Base-by-base conservation (phyloP, 1,284 basidiomycete species). In the Tilletia setariae region DNA sequence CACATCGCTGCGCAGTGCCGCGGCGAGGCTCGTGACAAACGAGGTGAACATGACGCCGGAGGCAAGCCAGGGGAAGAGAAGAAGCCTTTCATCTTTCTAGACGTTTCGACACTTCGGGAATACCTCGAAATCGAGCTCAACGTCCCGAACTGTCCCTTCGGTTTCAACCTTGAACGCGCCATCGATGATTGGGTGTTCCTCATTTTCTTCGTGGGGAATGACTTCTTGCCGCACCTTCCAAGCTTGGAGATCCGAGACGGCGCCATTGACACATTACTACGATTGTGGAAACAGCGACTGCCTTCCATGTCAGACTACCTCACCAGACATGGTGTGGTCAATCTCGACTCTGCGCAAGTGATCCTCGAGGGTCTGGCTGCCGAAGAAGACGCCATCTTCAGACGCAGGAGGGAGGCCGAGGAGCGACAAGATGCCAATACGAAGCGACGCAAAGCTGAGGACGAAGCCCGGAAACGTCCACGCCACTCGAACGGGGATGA, bases 171-270 rank as follows among this genome's bases (percentile, higher is more conserved):
- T 81, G 96, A 99, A 84, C 90, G 91, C 83, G 94, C 96, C 44
- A 93, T 99, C 84, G 96, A 99, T 87, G 96, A 99, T 84, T 99
- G 96, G 95, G 93, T 99, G 78, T 90, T 99, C 82, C 87, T 99
- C 79, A 98, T 98, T 80, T 98, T 99, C 88, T 98, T 99, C 84
- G 95, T 99, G 80, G 96, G 96, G 77, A 99, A 99, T 86, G 96
- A 99, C 85, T 99, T 99, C 86, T 86, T 99, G 80, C 96, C 96
- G 19, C 96, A 99, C 85, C 86, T 99, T 71, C 96, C 96, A 25
- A 93, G 91, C 70, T 88, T 99, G 85, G 96, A 99, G 86, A 98
- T 99, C 82, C 89, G 96, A 78, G 96, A 99, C 85, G 96, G 95
- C 68, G 96, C 95, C 35, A 97, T 99, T 85, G 96, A 98, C 86